Evolutionary conservation across 768 basidiomycete species (phyloP).

Genomic region (Xerocomellus dryophilus): DNA sequence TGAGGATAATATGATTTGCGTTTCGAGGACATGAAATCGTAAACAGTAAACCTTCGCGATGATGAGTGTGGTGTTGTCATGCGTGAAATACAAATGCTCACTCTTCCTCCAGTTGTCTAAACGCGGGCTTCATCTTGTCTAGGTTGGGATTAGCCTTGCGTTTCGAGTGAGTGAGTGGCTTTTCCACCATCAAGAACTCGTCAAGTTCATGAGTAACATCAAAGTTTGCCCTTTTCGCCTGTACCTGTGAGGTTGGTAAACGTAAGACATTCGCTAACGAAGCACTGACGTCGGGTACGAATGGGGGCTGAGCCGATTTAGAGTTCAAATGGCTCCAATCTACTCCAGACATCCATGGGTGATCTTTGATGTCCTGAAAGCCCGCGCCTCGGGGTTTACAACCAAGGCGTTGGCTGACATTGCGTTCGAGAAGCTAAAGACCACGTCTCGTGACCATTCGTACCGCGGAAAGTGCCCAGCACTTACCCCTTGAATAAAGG

Average conservation of each 20-base stretch:
- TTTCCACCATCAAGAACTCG: constrained; percentile 95
- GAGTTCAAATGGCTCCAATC: constrained; percentile 78
- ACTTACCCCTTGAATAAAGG: constrained; percentile 66
- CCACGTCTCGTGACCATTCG: constrained; percentile 9
- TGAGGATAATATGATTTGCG: constrained; percentile 88
- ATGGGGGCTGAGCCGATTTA: constrained; percentile 74
- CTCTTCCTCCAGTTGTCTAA: constrained; percentile 93
- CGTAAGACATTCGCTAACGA: neutral
- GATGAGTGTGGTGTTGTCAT: constrained; percentile 6
- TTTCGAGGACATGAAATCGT: constrained; percentile 73
- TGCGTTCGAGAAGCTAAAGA: constrained; percentile 77
- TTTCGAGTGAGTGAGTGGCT: constrained; percentile 92
- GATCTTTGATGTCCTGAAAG: constrained; percentile 71
- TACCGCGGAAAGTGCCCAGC: neutral
- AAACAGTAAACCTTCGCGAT: constrained; percentile 74
- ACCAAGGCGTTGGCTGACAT: constrained; percentile 74
- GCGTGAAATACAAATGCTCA: constrained; percentile 34
- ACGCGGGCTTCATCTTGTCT: constrained; percentile 87
- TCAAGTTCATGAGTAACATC: constrained; percentile 97
- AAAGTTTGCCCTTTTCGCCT: constrained; percentile 98
- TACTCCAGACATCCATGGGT: constrained; percentile 81
- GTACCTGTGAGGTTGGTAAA: constrained; percentile 5
- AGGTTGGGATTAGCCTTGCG: constrained; percentile 84
- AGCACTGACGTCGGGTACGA: constrained; percentile 84
- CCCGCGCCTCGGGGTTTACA: constrained; percentile 70